phyloP scores from a whole-genome alignment of 306 rosid genomes.

The Fagus sylvatica region DNA sequence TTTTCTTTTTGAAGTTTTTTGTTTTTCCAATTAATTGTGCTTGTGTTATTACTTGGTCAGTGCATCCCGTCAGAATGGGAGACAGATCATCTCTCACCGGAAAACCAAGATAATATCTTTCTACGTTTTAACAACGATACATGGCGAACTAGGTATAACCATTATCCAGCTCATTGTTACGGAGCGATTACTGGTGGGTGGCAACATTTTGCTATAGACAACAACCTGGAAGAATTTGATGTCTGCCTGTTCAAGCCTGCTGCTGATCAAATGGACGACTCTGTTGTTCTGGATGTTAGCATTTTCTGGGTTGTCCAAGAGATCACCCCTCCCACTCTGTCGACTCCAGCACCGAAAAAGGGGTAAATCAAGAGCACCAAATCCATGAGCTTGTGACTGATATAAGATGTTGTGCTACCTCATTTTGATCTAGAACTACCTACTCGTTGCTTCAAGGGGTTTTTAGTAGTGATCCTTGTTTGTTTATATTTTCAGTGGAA shows the following conservation, averaged over 20 bases:
- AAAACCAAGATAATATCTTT: constrained; percentile 51
- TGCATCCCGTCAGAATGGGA: constrained; percentile 48
- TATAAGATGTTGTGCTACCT: background rate
- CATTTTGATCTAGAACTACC: too few species aligned
- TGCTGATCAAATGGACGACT: background rate
- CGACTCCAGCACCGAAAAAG: constrained; percentile 17
- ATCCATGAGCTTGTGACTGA: background rate
- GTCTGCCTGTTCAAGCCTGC: constrained; percentile 57
- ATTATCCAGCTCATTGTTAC: constrained; percentile 15
- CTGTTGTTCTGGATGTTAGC: constrained; percentile 45
- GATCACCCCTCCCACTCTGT: constrained; percentile 30
- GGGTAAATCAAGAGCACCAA: constrained; percentile 15
- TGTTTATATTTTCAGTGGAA: too few species aligned
- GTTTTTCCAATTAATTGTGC: background rate
- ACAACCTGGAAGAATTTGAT: constrained; percentile 66
- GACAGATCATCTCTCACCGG: constrained; percentile 11
- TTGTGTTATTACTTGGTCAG: constrained; percentile 30
- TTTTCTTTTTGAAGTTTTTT: background rate
- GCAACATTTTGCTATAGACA: constrained; percentile 56
- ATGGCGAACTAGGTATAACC: constrained; percentile 49
- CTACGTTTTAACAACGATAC: constrained; percentile 37
- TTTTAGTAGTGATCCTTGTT: too few species aligned
- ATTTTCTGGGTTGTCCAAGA: constrained; percentile 62
- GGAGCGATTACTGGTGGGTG: constrained; percentile 70
- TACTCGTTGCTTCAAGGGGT: too few species aligned